phyloP scores from a whole-genome alignment of 2,329 filamentous ascomycete species.

The Balansia obtecta region DNA sequence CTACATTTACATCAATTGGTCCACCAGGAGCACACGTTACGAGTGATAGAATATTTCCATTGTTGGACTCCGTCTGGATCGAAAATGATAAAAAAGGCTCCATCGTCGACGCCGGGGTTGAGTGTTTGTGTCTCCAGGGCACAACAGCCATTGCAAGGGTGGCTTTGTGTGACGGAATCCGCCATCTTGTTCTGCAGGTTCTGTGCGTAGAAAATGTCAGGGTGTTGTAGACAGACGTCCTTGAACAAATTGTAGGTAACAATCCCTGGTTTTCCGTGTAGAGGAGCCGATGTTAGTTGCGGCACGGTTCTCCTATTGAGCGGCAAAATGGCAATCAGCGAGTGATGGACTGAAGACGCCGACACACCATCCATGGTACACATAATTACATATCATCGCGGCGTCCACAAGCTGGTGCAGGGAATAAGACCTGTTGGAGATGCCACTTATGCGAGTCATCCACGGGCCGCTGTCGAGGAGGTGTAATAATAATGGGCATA shows the following conservation, averaged over 20 bases:
- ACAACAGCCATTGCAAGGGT: constrained; percentile 36
- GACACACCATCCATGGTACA: constrained; percentile 29
- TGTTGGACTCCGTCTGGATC: constrained; percentile 37
- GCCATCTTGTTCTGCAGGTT: constrained; percentile 28
- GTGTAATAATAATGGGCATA: constrained; percentile 4
- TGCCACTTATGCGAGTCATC: constrained; percentile 21
- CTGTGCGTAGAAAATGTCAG: constrained; percentile 36
- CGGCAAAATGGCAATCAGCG: constrained; percentile 25
- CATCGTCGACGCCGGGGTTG: constrained; percentile 35
- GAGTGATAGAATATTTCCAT: constrained; percentile 12
- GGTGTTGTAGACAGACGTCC: constrained; percentile 20
- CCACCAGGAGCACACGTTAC: no score
- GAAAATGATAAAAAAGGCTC: constrained; percentile 38
- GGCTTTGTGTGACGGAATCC: constrained; percentile 22
- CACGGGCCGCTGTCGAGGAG: not conserved
- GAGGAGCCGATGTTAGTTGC: constrained; percentile 40
- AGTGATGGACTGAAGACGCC: constrained; percentile 24
- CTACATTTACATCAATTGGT: no score
- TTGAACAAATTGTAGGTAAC: constrained; percentile 15
- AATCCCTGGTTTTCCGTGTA: constrained; percentile 38
- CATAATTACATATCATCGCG: constrained; percentile 33
- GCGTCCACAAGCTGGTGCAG: constrained; percentile 21
- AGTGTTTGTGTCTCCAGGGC: constrained; percentile 29
- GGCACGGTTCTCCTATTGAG: constrained; percentile 28
- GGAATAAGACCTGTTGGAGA: constrained; percentile 26